Evolutionary conservation across 331 rosid species (phyloP).

Genomic region (Quercus lobata): DNA sequence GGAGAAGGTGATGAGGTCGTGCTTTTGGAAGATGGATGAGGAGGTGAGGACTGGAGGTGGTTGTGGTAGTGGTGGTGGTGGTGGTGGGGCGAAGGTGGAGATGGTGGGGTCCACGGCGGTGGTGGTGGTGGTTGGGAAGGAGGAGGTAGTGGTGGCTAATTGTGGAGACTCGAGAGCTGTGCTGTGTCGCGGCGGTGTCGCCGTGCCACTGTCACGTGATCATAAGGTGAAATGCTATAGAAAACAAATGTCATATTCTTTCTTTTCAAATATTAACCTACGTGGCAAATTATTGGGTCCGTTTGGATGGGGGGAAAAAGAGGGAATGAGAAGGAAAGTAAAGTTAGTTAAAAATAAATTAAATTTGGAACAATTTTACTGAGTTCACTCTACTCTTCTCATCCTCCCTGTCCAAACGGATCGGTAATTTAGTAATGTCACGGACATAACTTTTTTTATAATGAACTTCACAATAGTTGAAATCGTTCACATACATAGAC

Average conservation of each 20-base stretch:
- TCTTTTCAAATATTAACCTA: no score
- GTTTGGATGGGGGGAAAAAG: no score
- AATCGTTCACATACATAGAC: no score
- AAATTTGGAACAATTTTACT: rapidly evolving
- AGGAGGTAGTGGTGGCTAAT: slow-evolving; percentile 53
- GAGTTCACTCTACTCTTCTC: rapidly evolving
- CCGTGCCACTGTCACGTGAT: slow-evolving; percentile 56
- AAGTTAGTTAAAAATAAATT: no score
- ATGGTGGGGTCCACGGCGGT: slow-evolving; percentile 40
- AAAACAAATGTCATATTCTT: no score
- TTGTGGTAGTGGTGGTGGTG: neutral
- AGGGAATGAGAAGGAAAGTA: no score
- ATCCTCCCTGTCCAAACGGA: rapidly evolving
- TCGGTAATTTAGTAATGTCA: no score
- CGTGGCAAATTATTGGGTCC: no score
- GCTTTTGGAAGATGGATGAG: slow-evolving; percentile 60
- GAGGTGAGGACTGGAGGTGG: slow-evolving; percentile 22
- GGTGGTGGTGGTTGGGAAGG: slow-evolving; percentile 42
- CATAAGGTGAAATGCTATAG: slow-evolving; percentile 36
- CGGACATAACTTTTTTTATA: no score
- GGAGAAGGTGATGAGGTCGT: slow-evolving; percentile 34
- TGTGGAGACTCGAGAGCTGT: slow-evolving; percentile 70
- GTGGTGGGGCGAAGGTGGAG: neutral
- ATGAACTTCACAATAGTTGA: no score
- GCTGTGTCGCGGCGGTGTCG: slow-evolving; percentile 40